A percentile compares a stretch with the other conserved stretches of the same genome.
Conservation (phyloP, 805 yeast species). For the Tetrapisispora arboricola region DNA sequence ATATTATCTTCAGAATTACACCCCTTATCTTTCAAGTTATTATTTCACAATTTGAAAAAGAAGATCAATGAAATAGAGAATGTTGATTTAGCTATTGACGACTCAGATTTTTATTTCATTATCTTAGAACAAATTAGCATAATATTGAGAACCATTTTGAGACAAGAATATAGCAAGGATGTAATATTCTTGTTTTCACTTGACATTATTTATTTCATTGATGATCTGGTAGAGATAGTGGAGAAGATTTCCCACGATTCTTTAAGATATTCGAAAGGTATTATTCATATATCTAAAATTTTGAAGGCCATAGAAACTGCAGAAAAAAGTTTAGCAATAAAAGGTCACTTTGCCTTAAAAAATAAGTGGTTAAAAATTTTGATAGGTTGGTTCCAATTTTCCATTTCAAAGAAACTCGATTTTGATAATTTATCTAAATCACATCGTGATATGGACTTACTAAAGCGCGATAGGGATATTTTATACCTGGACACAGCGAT, state of each 20-base stretch:
- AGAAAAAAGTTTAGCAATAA: conserved; percentile 20
- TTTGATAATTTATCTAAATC: conserved; percentile 23
- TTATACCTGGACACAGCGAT: conserved; percentile 49
- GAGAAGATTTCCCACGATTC: conserved; percentile 18
- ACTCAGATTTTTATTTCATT: conserved; percentile 22
- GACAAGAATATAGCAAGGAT: conserved; percentile 26
- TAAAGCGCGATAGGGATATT: conserved; percentile 36
- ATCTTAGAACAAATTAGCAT: conserved; percentile 42
- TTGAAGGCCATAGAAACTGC: conserved; percentile 24
- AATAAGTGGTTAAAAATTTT: conserved; percentile 38
- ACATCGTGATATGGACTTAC: conserved; percentile 29
- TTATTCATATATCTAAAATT: conserved; percentile 28
- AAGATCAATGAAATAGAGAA: conserved; percentile 28
- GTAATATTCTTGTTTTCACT: conserved; percentile 28
- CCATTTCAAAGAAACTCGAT: conserved; percentile 35
- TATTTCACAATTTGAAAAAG: conserved; percentile 36
- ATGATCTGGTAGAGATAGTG: conserved; percentile 22
- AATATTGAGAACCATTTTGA: conserved; percentile 34
- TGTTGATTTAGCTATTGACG: conserved; percentile 17
- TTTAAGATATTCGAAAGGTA: conserved; percentile 22
- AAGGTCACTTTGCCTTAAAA: conserved; percentile 39
- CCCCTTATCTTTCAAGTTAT: conserved; percentile 42
- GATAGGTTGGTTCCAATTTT: conserved; percentile 45
- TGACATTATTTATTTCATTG: conserved; percentile 28
- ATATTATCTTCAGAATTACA: conserved; percentile 57